Evolutionary conservation across 2,329 filamentous ascomycete species (phyloP).

Genomic region (Sporothrix sp.): DNA sequence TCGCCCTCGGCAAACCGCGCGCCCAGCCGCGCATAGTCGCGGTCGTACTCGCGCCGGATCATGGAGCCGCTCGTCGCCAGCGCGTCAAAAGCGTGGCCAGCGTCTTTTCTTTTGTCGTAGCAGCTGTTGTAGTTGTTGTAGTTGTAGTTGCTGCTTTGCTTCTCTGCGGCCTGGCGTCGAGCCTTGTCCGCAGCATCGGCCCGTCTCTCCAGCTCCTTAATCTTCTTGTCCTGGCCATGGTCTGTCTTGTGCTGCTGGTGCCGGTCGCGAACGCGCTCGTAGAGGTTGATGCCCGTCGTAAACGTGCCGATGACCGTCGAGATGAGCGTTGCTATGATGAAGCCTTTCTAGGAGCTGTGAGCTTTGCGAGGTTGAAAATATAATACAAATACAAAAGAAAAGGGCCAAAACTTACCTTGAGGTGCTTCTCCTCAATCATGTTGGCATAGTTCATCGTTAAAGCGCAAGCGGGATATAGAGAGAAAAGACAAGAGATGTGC

Average conservation of each 20-base stretch:
- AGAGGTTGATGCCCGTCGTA: conserved; percentile 28
- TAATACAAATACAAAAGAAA: background rate
- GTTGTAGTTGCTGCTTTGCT: conserved; percentile 11
- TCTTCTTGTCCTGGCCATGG: conserved; percentile 25
- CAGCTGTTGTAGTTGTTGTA: conserved; percentile 4
- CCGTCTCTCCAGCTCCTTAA: conserved; percentile 24
- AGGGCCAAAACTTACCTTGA: conserved; percentile 23
- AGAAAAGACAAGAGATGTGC: background rate
- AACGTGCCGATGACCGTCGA: conserved; percentile 31
- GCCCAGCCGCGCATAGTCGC: conserved; percentile 24
- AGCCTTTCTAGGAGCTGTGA: conserved; percentile 24
- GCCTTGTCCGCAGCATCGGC: conserved; percentile 19
- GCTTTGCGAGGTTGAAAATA: background rate
- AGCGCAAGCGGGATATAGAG: background rate
- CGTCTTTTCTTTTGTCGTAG: too few relatives aligned
- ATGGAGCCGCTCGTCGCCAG: conserved; percentile 25
- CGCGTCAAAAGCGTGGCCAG: too few relatives aligned
- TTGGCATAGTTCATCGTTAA: conserved; percentile 24
- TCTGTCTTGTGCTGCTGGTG: conserved; percentile 26
- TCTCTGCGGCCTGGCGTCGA: conserved; percentile 4
- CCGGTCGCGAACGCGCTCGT: conserved; percentile 27
- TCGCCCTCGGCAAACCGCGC: conserved; percentile 29
- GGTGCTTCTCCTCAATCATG: conserved; percentile 28
- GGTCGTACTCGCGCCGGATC: conserved; percentile 28
- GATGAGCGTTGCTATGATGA: conserved; percentile 31